Conservation (phyloP, 192 early-diverging fungal genomes). For the Coemansia sp. region DNA sequence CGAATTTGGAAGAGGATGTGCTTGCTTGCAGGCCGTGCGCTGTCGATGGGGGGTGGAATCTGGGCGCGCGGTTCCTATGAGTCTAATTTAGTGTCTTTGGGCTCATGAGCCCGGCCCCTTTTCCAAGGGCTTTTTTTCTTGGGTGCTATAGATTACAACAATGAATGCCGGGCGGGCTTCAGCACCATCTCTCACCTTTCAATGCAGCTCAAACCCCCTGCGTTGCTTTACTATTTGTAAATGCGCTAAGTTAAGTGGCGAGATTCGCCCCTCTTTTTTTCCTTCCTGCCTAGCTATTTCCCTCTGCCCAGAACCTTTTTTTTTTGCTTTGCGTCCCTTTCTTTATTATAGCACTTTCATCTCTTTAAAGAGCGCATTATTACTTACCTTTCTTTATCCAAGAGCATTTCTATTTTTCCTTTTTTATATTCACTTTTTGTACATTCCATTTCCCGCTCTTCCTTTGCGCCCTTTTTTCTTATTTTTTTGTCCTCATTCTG, state of each 20-base stretch:
- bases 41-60: neutral
- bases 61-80: neutral
- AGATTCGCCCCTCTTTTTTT: neutral
- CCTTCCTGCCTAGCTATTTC: neutral
- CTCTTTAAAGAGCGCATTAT: constrained; percentile 1
- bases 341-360: neutral
- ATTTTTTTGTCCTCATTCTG: neutral
- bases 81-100: constrained; percentile 5
- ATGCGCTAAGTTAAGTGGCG: neutral
- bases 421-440: neutral
- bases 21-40: constrained; percentile 6
- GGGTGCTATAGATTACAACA: neutral
- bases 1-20: constrained; percentile 1
- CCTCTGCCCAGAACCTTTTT: neutral
- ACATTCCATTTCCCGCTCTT: neutral
- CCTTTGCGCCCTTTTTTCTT: neutral
- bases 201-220: constrained; percentile 2
- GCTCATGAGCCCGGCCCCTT: neutral
- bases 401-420: constrained; percentile 10
- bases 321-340: neutral
- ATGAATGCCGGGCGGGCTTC: constrained; percentile 5
- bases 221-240: constrained; percentile 1
- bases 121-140: neutral
- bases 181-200: neutral
- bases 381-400: constrained; percentile 10